Percentiles rank a stretch among this genome's conserved stretches.
These are phyloP conservation scores for Cryphonectria nitschkei DNA, from an alignment of 2,329 filamentous ascomycete species.

Conservation along the genomic window DNA sequence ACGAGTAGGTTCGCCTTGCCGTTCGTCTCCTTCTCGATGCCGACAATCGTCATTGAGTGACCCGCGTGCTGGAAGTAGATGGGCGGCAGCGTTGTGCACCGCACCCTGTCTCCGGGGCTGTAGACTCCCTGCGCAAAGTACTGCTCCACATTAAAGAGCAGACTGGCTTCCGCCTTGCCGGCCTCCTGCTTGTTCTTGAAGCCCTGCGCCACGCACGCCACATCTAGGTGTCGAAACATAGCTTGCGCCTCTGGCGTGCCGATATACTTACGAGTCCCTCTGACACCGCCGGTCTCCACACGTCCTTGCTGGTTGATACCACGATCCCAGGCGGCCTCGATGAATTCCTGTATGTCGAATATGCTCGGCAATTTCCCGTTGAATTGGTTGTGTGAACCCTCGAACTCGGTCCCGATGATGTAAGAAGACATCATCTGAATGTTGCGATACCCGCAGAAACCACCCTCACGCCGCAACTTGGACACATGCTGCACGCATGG, in stretches of 20 bases:
- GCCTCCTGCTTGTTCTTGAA: slow-evolving; percentile 52
- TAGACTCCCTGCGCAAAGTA: slow-evolving; percentile 70
- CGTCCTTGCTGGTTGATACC: slow-evolving; percentile 78
- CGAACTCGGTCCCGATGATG: slow-evolving; percentile 62
- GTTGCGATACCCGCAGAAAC: slow-evolving; percentile 94
- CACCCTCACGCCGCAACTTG: slow-evolving; percentile 80
- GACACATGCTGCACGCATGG: slow-evolving; percentile 76
- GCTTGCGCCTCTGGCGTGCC: slow-evolving; percentile 91
- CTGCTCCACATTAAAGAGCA: slow-evolving; percentile 70
- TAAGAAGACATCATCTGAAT: slow-evolving; percentile 90
- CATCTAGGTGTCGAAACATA: slow-evolving; percentile 70
- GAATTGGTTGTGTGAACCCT: slow-evolving; percentile 64
- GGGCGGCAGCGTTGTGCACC: slow-evolving; percentile 73
- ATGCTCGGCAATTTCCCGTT: slow-evolving; percentile 70
- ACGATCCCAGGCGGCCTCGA: slow-evolving; percentile 85
- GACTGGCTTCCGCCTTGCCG: slow-evolving; percentile 53
- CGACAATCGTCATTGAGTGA: slow-evolving; percentile 89
- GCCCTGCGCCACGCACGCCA: slow-evolving; percentile 68
- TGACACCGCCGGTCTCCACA: slow-evolving; percentile 83
- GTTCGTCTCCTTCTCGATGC: slow-evolving; percentile 71
- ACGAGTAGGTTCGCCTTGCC: slow-evolving; percentile 74
- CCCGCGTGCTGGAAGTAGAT: slow-evolving; percentile 90
- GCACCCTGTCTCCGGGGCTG: slow-evolving; percentile 62
- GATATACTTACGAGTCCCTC: slow-evolving; percentile 91
- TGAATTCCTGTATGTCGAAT: slow-evolving; percentile 80